Conservation (phyloP, 2,329 filamentous ascomycete species). For the Alternaria sp. region DNA sequence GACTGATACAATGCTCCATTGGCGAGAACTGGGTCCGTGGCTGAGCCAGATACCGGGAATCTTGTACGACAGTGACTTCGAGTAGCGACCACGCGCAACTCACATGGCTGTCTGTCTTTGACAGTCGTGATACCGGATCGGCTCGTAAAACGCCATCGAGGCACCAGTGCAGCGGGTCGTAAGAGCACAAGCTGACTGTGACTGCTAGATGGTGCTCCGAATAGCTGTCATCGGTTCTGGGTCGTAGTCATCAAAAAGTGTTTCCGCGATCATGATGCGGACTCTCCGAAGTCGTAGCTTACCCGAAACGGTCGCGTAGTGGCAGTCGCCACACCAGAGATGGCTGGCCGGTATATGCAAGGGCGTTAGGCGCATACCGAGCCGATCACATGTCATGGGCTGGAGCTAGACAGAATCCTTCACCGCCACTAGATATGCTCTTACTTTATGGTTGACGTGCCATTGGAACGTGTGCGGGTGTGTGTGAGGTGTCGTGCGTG, state of each 20-base stretch:
- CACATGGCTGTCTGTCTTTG: slow-evolving; percentile 41
- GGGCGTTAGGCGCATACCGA: slow-evolving; percentile 20
- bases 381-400: slow-evolving; percentile 24
- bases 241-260: background rate
- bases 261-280: background rate
- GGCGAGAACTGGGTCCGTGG: background rate
- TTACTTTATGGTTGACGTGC: slow-evolving; percentile 14
- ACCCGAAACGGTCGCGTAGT: background rate
- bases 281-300: background rate
- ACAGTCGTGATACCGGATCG: slow-evolving; percentile 43
- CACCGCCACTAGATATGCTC: slow-evolving; percentile 27
- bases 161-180: slow-evolving; percentile 25
- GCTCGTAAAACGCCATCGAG: slow-evolving; percentile 24
- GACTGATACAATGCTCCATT: slow-evolving; percentile 2
- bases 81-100: slow-evolving; percentile 33
- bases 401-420: slow-evolving; percentile 24
- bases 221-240: background rate
- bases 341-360: background rate
- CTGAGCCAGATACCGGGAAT: slow-evolving; percentile 14
- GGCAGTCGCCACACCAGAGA: background rate
- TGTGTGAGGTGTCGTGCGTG: slow-evolving; percentile 29
- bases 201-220: background rate
- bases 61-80: slow-evolving; percentile 25
- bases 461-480: slow-evolving; percentile 27
- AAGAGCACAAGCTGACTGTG: background rate